Evolutionary conservation across 2,329 filamentous ascomycete species (phyloP), one percentile per base, ranked within the genome.

Genomic region (Trichoderma sp.): DNA sequence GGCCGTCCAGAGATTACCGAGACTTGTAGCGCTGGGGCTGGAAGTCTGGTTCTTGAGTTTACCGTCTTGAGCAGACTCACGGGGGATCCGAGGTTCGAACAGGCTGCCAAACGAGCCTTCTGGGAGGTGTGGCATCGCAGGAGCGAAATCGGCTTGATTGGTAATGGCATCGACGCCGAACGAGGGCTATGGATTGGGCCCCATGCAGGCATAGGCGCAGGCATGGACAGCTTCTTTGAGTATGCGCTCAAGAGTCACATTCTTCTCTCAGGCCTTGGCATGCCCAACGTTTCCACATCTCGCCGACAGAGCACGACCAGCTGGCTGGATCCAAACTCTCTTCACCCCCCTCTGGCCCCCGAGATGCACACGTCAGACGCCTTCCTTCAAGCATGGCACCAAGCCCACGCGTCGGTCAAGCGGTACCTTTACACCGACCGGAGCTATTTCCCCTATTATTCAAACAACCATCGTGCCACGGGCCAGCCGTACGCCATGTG

Each of bases 171-270:
- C 70, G 94, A 97, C 80, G 92, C 93, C 1, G 94, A 98, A 76
- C 91, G 89, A 32, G 95, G 94, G 0, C 85, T 91, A 72, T 99
- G 95, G 95, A 90, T 95, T 37, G 91, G 91, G 9, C 86, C 92
- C 2, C 94, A 92, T 77, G 90, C 94, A n/a, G 94, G 95, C 34
- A 97, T 99, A 73, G 95, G 95, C 59, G 95, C 95, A 8, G 95
- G 95, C 45, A 93, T 97, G 74, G 95, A 99, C 80, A 97, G 94
- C 80, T 99, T 99, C 81, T 98, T 97, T 75, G 95, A 99, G 80
- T 99, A 99, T 79, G 94, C 95, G 4, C 86, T 98, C 74, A 99
- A 99, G 80, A 93, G 93, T 19, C 90, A 97, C 76, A 92, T 99
- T 69, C 80, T 99, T 27, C 87, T 98, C 25, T 97, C 94, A 2